phyloP scores from a whole-genome alignment of 1,284 basidiomycete species.

The Schizophyllum commune region DNA sequence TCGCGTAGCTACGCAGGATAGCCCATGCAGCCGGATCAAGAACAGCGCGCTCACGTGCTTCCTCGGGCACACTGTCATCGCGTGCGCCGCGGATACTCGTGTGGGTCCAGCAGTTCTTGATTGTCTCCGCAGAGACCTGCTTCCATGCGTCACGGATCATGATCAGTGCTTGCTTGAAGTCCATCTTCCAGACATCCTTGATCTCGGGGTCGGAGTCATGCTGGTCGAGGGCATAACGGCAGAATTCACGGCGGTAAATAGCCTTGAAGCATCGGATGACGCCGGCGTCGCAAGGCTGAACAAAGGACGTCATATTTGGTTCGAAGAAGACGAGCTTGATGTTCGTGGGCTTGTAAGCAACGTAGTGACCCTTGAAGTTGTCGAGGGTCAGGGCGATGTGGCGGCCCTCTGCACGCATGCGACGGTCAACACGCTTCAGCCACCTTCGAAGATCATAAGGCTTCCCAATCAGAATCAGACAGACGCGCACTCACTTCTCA shows the following conservation, averaged over 20 bases:
- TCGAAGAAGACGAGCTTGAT: constrained; percentile 19
- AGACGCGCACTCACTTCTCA: constrained; percentile 23
- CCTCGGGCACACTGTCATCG: neutral
- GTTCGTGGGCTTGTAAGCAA: constrained; percentile 16
- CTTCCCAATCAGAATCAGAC: neutral
- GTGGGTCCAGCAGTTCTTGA: constrained; percentile 27
- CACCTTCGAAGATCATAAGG: constrained; percentile 13
- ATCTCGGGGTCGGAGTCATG: constrained; percentile 20
- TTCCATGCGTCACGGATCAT: constrained; percentile 24
- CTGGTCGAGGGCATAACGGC: constrained; percentile 20
- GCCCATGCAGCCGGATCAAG: constrained; percentile 9
- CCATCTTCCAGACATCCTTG: constrained; percentile 27
- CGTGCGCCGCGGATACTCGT: constrained; percentile 14
- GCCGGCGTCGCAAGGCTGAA: constrained; percentile 23
- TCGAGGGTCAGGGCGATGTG: constrained; percentile 22
- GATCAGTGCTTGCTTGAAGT: constrained; percentile 24
- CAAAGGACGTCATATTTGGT: constrained; percentile 21
- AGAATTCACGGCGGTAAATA: constrained; percentile 22
- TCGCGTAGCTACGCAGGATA: constrained; percentile 15
- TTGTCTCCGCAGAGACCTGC: constrained; percentile 18
- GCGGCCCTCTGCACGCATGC: constrained; percentile 16
- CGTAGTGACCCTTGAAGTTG: constrained; percentile 24
- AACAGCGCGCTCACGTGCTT: neutral
- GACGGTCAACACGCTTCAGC: constrained; percentile 17
- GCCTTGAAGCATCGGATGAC: constrained; percentile 23